Evolutionary conservation across 23 red algal genomes (phyloP).

Genomic region (Agarophyton chilense): DNA sequence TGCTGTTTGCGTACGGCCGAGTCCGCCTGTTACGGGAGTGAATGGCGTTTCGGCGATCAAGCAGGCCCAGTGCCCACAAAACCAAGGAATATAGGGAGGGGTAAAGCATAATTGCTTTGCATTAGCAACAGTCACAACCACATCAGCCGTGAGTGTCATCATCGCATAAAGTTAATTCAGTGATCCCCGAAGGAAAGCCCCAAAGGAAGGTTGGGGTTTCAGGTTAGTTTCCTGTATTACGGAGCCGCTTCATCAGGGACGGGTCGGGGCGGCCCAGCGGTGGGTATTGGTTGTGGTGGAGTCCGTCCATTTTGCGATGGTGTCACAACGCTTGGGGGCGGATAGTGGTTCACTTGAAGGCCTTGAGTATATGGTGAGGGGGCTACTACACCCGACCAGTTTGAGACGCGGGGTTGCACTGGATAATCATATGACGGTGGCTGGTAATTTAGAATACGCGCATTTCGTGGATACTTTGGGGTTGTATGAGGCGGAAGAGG

Average conservation of each 20-base stretch:
- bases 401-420: neutral
- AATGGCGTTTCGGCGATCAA: no score
- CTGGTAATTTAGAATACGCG: neutral
- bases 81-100: no score
- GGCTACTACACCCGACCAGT: neutral
- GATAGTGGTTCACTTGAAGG: neutral
- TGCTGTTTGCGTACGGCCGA: no score
- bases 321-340: neutral
- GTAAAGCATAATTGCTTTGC: no score
- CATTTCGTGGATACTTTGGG: neutral
- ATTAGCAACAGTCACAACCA: no score
- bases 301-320: conserved; percentile 26
- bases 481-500: neutral
- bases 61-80: no score
- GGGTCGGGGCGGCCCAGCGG: neutral
- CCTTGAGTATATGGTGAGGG: neutral
- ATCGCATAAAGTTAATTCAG: no score
- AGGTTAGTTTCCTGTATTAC: neutral
- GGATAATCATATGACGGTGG: neutral
- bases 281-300: neutral
- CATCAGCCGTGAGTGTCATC: no score
- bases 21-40: no score
- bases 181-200: no score
- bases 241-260: conserved; percentile 22
- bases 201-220: no score